Evolutionary conservation across 2,329 filamentous ascomycete species (phyloP).

Genomic region (Zymoseptoria crescenta): DNA sequence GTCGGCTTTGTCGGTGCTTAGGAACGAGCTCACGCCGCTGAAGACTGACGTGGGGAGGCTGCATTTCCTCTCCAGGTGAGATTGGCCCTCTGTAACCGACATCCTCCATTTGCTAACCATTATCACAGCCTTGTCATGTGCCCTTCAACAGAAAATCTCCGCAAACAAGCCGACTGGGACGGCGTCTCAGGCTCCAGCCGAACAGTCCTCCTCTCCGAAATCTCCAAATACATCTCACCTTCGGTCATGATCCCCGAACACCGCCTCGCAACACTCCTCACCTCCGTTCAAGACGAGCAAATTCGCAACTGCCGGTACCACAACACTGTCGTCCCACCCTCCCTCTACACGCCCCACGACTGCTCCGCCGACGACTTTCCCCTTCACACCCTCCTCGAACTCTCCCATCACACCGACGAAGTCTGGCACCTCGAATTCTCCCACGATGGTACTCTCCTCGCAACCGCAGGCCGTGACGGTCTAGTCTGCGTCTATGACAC

Average conservation of each 20-base stretch:
- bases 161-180: slow-evolving; percentile 73
- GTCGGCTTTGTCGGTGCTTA: slow-evolving; percentile 71
- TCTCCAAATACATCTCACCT: slow-evolving; percentile 87
- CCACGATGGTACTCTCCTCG: slow-evolving; percentile 72
- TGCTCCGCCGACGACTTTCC: slow-evolving; percentile 80
- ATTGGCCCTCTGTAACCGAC: neutral
- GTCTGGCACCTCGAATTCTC: slow-evolving; percentile 92
- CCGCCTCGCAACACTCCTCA: slow-evolving; percentile 69
- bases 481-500: slow-evolving; percentile 78
- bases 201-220: slow-evolving; percentile 63
- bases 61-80: slow-evolving; percentile 69
- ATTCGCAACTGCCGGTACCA: slow-evolving; percentile 82
- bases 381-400: slow-evolving; percentile 58
- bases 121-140: slow-evolving; percentile 74
- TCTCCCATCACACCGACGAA: slow-evolving; percentile 68
- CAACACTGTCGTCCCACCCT: slow-evolving; percentile 69
- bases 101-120: slow-evolving; percentile 11
- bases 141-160: slow-evolving; percentile 66
- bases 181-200: slow-evolving; percentile 70
- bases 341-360: slow-evolving; percentile 78
- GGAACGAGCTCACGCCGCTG: slow-evolving; percentile 79
- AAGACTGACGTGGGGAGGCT: slow-evolving; percentile 69
- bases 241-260: slow-evolving; percentile 96
- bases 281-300: slow-evolving; percentile 77
- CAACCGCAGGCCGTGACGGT: slow-evolving; percentile 70